phyloP scores from a whole-genome alignment of 164 flowering plant species.

The Magnolia kwangsiensis region DNA sequence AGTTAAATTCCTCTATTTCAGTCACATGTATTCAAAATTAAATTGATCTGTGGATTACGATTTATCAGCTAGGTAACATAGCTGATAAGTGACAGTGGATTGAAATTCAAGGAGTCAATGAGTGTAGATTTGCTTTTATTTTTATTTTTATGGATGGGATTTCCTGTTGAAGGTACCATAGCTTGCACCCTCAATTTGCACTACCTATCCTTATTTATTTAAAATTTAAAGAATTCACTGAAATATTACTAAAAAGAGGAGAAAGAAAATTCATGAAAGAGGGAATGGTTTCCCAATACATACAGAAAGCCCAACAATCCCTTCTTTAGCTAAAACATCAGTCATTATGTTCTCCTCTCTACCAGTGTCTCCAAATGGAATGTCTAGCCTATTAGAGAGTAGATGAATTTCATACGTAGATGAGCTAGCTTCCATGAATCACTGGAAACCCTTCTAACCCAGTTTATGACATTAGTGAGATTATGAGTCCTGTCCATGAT shows the following conservation, averaged over 20 bases:
- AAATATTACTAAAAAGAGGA: too few species aligned
- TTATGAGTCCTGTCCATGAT: neutral
- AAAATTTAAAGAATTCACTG: too few species aligned
- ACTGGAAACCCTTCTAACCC: neutral
- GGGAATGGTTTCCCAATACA: too few species aligned
- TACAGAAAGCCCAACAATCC: neutral
- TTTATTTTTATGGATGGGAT: too few species aligned
- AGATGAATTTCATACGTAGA: neutral
- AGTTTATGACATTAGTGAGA: neutral
- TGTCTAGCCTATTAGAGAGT: too few species aligned
- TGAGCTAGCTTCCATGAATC: neutral
- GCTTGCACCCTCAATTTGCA: neutral
- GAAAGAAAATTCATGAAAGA: too few species aligned
- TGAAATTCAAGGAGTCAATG: neutral
- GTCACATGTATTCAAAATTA: neutral
- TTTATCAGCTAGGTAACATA: neutral
- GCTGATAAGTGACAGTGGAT: neutral
- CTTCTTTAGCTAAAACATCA: neutral
- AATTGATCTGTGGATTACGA: too few species aligned
- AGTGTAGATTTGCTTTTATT: too few species aligned
- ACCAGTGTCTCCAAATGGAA: neutral
- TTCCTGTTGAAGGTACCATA: neutral
- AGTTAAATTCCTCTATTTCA: neutral
- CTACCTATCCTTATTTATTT: neutral
- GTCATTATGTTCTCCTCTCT: neutral